Evolutionary conservation across 345 rosid genomes (phyloP).

Genomic region (Hirschfeldia incana): DNA sequence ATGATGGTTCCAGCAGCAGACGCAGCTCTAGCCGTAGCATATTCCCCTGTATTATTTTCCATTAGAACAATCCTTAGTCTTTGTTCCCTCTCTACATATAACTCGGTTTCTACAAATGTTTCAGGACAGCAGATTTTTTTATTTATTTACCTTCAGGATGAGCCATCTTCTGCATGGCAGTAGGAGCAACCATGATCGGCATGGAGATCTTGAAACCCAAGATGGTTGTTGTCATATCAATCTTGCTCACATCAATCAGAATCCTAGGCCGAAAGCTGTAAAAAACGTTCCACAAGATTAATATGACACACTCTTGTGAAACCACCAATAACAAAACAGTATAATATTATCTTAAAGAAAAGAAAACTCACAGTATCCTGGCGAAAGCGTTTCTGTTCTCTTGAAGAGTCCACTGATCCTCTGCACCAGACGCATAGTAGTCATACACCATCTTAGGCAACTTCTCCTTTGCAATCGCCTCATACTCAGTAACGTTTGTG

Average conservation of each 20-base stretch:
- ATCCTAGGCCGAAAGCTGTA: conserved; percentile 79
- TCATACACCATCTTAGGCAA: conserved; percentile 83
- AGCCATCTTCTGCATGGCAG: conserved; percentile 92
- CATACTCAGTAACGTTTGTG: conserved; percentile 72
- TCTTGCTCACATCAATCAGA: conserved; percentile 80
- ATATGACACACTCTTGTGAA: not conserved
- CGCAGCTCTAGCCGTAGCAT: conserved; percentile 89
- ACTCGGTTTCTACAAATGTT: conserved; percentile 19
- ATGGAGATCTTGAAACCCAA: conserved; percentile 83
- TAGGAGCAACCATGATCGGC: conserved; percentile 95
- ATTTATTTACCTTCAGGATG: conserved; percentile 69
- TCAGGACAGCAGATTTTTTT: not conserved
- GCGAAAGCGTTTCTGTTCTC: conserved; percentile 78
- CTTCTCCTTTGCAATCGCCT: conserved; percentile 65
- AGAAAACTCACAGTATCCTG: conserved; percentile 57
- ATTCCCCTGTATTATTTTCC: conserved; percentile 61
- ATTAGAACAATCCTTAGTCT: not conserved
- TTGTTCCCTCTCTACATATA: not conserved
- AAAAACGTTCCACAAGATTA: not conserved
- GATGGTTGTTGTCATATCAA: conserved; percentile 68
- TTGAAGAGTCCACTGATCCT: conserved; percentile 74
- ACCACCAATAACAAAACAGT: conserved; percentile 4
- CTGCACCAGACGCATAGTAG: conserved; percentile 86
- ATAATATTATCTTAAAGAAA: not conserved
- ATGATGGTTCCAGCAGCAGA: conserved; percentile 86